Base-by-base conservation (phyloP, 495 filamentous ascomycete species). In the Eremomyces bilateralis region DNA sequence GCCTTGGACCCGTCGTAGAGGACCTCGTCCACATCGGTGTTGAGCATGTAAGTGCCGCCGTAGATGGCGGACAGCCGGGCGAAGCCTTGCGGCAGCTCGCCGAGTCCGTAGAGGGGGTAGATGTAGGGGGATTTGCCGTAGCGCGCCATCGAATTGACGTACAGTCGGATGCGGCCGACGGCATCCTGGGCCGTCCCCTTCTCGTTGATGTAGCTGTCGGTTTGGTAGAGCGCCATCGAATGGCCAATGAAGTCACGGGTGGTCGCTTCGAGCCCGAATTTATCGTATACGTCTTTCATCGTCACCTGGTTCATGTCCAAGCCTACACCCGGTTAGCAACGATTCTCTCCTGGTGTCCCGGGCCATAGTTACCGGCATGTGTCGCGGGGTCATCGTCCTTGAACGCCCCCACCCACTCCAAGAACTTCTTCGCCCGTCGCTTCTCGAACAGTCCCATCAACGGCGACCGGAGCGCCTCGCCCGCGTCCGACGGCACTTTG, bases 121-220 rank as follows among this genome's bases (percentile, higher is more conserved):
- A 99, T 95, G 60, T 99, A 99, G 12, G 88, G 88, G 15, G 84
- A 93, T 59, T 93, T 95, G 52, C 88, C 88, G 58, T 95, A 95
- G 41, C 90, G 74, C 22, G 88, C 82, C 64, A 99, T 92, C 18
- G 80, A 91, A 63, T 91, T 94, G 45, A 85, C 88, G 57, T 99
- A 99, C 34, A 99, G 67, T 41, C 81, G 73, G 53, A 95, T 92
- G 42, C 83, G 82, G 53, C 79, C 71, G 50, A 95, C 80, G 33
- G 80, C 72, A 49, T 94, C 88, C 44, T 76, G 67, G 29, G 88
- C 83, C 45, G 56, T 54, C 41, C 84, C 84, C 8, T 61, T 56
- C 38, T 64, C 53, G 44, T 65, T 72, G 46, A 92, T 71, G 54
- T 95, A 94, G 29, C 69, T 66, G 53, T 99, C 90, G 33, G 76